phyloP scores from a whole-genome alignment of 768 basidiomycete species.

The Lactifluus subvellereus region DNA sequence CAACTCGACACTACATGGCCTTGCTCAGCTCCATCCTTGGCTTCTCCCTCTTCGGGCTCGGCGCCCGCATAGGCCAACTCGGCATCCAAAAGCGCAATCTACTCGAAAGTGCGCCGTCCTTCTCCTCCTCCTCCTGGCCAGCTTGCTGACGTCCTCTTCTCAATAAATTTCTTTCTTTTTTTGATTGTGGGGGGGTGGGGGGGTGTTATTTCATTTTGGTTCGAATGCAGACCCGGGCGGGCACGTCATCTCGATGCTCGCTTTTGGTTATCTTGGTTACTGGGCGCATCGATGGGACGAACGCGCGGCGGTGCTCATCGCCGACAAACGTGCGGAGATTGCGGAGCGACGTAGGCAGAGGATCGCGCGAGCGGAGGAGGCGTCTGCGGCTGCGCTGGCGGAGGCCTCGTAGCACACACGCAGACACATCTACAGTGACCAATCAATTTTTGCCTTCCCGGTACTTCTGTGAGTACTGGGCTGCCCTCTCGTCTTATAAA shows the following conservation, averaged over 20 bases:
- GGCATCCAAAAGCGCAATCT: conserved; percentile 78
- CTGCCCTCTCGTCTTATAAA: background rate
- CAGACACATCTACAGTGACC: background rate
- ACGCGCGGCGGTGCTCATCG: conserved; percentile 54
- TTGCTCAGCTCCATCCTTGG: conserved; percentile 66
- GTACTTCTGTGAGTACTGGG: background rate
- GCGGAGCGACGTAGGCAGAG: conserved; percentile 41
- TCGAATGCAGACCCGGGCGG: conserved; percentile 56
- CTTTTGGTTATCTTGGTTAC: conserved; percentile 71
- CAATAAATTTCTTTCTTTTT: background rate
- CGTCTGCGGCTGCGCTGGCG: conserved; percentile 15
- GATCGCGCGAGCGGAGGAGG: conserved; percentile 32
- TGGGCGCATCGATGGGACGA: conserved; percentile 65
- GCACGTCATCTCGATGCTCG: conserved; percentile 61
- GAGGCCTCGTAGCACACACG: conserved; percentile 1
- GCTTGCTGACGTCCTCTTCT: background rate
- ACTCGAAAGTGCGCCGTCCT: conserved; percentile 60
- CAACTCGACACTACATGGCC: conserved; percentile 41
- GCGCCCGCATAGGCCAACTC: conserved; percentile 79
- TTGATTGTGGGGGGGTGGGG: background rate
- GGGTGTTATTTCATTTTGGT: too few relatives aligned
- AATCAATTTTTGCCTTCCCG: too few relatives aligned
- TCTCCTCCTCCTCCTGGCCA: background rate
- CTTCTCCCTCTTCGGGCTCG: conserved; percentile 78
- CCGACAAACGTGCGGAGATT: conserved; percentile 58